A percentile compares a stretch with the other conserved stretches of the same genome.
Conservation (phyloP, 1,284 basidiomycete species). For the Rhodofomes roseus region DNA sequence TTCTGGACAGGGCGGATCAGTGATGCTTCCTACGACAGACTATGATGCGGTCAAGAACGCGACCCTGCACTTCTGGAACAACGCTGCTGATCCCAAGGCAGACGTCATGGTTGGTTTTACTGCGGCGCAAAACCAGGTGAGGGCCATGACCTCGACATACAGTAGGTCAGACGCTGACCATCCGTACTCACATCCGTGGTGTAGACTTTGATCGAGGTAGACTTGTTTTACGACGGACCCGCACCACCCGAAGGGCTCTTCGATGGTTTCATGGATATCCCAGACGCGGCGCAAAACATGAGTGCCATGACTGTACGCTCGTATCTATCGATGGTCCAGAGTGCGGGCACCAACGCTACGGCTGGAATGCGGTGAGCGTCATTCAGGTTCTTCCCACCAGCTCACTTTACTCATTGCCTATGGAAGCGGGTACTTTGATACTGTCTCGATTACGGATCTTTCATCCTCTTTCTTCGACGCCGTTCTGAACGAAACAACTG, state of each 20-base stretch:
- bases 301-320: slow-evolving; percentile 26
- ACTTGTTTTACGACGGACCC: slow-evolving; percentile 41
- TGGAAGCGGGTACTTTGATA: slow-evolving; percentile 44
- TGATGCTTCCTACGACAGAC: slow-evolving; percentile 30
- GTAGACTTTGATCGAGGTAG: slow-evolving; percentile 23
- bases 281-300: slow-evolving; percentile 24
- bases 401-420: neutral
- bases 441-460: slow-evolving; percentile 42
- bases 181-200: too few species aligned
- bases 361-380: slow-evolving; percentile 34
- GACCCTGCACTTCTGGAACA: slow-evolving; percentile 42
- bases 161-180: too few species aligned
- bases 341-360: slow-evolving; percentile 39
- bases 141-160: neutral
- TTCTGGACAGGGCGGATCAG: slow-evolving; percentile 47
- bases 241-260: slow-evolving; percentile 39
- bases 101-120: slow-evolving; percentile 52
- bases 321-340: slow-evolving; percentile 36
- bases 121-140: slow-evolving; percentile 34
- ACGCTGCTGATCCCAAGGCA: slow-evolving; percentile 57
- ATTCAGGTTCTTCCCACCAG: neutral
- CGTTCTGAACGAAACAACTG: slow-evolving; percentile 47
- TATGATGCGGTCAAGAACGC: slow-evolving; percentile 41
- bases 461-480: slow-evolving; percentile 40
- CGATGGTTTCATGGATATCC: slow-evolving; percentile 37